Percentiles rank a stretch among this genome's conserved stretches.
These are phyloP conservation scores for Trichaptum fuscoviolaceum DNA, from an alignment of 768 basidiomycete species.

Conservation along the genomic window DNA sequence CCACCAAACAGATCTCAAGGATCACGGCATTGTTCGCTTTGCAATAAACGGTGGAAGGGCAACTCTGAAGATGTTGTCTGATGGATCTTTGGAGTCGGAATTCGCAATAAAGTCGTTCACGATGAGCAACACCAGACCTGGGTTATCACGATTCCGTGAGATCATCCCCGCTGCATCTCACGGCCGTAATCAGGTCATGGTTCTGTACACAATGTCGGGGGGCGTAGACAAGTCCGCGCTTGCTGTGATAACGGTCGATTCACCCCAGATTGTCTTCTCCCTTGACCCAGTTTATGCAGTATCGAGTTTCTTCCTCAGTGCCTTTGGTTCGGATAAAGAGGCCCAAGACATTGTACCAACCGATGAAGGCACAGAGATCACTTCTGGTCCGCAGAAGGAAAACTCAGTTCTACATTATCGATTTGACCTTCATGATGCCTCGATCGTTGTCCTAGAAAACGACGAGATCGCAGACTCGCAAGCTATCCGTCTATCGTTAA, in stretches of 20 bases:
- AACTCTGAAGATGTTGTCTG: conserved; percentile 74
- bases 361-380: conserved; percentile 13
- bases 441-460: conserved; percentile 82
- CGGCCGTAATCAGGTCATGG: conserved; percentile 87
- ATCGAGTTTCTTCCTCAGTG: conserved; percentile 75
- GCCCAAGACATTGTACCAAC: conserved; percentile 14
- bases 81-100: conserved; percentile 84
- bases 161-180: conserved; percentile 92
- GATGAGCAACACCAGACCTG: conserved; percentile 81
- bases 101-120: conserved; percentile 87
- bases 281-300: conserved; percentile 87
- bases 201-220: conserved; percentile 78
- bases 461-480: conserved; percentile 75
- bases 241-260: conserved; percentile 86
- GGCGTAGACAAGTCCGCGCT: conserved; percentile 51
- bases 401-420: conserved; percentile 51
- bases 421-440: conserved; percentile 85
- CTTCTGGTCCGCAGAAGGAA: conserved; percentile 14
- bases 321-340: conserved; percentile 30
- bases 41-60: conserved; percentile 75
- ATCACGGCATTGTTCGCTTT: conserved; percentile 81
- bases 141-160: conserved; percentile 82
- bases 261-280: conserved; percentile 88
- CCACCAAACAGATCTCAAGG: conserved; percentile 51
- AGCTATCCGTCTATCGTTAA: conserved; percentile 80